Evolutionary conservation across 78 protist species (phyloP).

Genomic region (Chrysochromulina parva): DNA sequence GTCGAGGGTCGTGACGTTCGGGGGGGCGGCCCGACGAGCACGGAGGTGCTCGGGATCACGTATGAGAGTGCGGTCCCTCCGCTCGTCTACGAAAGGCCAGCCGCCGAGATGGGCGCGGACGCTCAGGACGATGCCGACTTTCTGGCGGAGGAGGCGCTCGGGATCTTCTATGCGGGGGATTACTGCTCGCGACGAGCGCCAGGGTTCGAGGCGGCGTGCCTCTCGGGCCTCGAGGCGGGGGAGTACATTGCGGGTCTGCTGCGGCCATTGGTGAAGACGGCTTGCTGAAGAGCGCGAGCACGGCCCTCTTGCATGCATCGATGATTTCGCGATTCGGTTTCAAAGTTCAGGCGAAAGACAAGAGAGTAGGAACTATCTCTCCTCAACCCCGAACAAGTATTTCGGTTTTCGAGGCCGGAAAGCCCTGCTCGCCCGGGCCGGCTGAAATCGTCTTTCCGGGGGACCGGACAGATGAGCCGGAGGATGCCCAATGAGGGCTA

Average conservation of each 20-base stretch:
- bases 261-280: too few relatives aligned
- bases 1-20: not conserved
- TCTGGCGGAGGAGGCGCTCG: not conserved
- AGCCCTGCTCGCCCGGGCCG: too few relatives aligned
- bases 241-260: not conserved
- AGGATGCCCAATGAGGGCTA: too few relatives aligned
- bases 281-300: too few relatives aligned
- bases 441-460: too few relatives aligned
- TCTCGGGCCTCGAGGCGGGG: not conserved
- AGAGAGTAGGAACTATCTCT: too few relatives aligned
- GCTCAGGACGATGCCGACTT: not conserved
- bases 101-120: not conserved
- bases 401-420: too few relatives aligned
- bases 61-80: not conserved
- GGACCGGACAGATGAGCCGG: too few relatives aligned
- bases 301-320: too few relatives aligned
- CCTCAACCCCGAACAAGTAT: too few relatives aligned
- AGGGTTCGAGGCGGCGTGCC: not conserved
- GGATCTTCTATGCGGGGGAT: constrained; percentile 9
- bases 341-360: too few relatives aligned
- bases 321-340: too few relatives aligned
- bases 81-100: not conserved
- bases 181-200: not conserved
- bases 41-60: not conserved
- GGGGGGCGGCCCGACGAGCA: not conserved